Base-by-base conservation (phyloP, 768 basidiomycete species). In the Neoboletus subvelutipes region DNA sequence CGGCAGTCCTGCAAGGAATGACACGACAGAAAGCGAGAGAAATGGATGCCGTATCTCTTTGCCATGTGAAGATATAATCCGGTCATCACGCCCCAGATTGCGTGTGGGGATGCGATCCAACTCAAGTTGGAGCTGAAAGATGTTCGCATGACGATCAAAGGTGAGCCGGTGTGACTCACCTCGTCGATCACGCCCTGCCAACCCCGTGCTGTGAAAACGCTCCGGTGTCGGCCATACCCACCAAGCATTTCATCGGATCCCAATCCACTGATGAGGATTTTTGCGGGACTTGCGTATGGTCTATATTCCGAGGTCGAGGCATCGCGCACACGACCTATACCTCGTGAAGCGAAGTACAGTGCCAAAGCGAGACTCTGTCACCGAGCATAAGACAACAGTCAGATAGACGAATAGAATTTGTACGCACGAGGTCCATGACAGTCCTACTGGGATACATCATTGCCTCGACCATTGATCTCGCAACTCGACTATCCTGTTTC, bases 171-270 rank as follows among this genome's bases (percentile, higher is more conserved):
- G 18, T 28, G 4, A 31, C 71, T 56, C 60, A 94, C 94, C 81
- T 97, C 94, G 33, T 87, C 79, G 50, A 95, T 80, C 42, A 93
- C 81, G 10, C 83, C 87, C 59, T 77, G 65, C 93, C 93, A 96
- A 12, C 90, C 84, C 20, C 79, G 81, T 8, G 71, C 64, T 7
- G 74, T 78, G 68, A 83, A 98, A 1, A 86, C 90, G 11, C 84
- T 82, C 9, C 92, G 82, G 75, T 98, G 94, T 55, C 97, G 80
- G 3, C 90, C 83, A 70, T 99, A 99, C 1, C 97, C 97, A 3
- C 94, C 97, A 5, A 99, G 78, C 40, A 98, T 78, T 69, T 99
- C 97, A 67, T 99, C 97, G 1, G 97, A 92, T 0, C 97, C 97
- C 8, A 99, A 77, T 1, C 97, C 97, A 60, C 86, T 95, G 26